phyloP scores from a whole-genome alignment of 1,284 basidiomycete species.

The Cerioporus squamosus region DNA sequence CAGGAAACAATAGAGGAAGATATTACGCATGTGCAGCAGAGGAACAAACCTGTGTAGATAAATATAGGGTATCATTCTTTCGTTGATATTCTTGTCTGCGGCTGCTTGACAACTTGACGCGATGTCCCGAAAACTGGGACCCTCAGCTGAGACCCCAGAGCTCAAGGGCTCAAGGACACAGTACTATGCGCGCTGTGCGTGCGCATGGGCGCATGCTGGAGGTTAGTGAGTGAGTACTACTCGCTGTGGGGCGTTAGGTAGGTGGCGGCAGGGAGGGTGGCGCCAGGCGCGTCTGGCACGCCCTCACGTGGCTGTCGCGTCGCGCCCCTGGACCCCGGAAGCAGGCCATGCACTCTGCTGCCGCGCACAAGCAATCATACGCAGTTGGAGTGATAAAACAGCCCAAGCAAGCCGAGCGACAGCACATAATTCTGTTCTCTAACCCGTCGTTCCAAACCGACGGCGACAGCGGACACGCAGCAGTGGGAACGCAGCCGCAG shows the following conservation, averaged over 20 bases:
- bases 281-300: constrained; percentile 11
- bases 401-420: neutral
- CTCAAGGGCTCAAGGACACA: no score
- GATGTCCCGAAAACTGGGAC: no score
- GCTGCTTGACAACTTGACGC: no score
- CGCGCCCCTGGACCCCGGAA: constrained; percentile 22
- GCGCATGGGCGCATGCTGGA: no score
- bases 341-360: neutral
- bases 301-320: constrained; percentile 23
- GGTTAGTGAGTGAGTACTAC: neutral
- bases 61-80: no score
- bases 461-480: neutral
- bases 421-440: neutral
- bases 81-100: no score
- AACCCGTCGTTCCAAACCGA: neutral
- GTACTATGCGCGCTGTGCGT: no score
- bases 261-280: constrained; percentile 11
- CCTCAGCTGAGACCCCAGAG: no score
- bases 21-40: no score
- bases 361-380: constrained; percentile 1
- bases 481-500: neutral
- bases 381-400: neutral
- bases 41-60: no score
- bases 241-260: no score
- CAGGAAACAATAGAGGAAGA: no score